Percentiles rank a stretch among this genome's conserved stretches.
These are phyloP conservation scores for Trametes cingulata DNA, from an alignment of 768 basidiomycete genomes.

Conservation along the genomic window DNA sequence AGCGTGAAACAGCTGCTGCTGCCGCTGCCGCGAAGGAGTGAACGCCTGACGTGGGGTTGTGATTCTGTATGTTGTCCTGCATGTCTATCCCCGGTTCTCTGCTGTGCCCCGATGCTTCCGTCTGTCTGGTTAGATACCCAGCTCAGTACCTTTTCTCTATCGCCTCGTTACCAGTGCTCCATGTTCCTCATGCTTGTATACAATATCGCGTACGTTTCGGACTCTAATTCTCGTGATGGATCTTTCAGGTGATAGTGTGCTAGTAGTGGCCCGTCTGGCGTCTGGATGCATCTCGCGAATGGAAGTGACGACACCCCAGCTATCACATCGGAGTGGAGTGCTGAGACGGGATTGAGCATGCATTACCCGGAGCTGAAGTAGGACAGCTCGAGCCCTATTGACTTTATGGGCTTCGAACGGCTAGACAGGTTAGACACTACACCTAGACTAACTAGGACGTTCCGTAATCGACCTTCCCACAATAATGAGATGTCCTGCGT, in stretches of 20 bases:
- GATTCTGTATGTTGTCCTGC: not conserved
- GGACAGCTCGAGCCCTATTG: conserved; percentile 89
- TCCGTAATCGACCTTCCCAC: conserved; percentile 92
- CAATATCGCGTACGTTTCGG: conserved; percentile 16
- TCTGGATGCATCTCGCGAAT: conserved; percentile 16
- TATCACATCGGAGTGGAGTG: not conserved
- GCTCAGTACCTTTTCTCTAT: conserved; percentile 5
- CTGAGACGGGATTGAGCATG: not conserved
- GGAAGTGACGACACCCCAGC: not conserved
- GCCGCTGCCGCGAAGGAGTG: conserved; percentile 23
- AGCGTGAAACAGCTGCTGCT: conserved; percentile 18
- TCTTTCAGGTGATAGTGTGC: conserved; percentile 19
- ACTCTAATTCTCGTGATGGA: conserved; percentile 17
- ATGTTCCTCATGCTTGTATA: conserved; percentile 11
- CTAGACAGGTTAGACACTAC: conserved; percentile 89
- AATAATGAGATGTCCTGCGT: conserved; percentile 81
- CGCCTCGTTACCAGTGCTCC: not conserved
- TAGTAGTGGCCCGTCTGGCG: conserved; percentile 6
- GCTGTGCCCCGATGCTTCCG: conserved; percentile 6
- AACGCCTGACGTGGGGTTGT: not conserved
- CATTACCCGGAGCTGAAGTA: conserved; percentile 74
- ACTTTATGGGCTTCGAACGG: conserved; percentile 82
- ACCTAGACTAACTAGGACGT: conserved; percentile 87
- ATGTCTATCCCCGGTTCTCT: conserved; percentile 3
- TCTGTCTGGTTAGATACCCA: conserved; percentile 9